Base-by-base conservation (phyloP, 257 asterid species). In the Lithospermum erythrorhizon region DNA sequence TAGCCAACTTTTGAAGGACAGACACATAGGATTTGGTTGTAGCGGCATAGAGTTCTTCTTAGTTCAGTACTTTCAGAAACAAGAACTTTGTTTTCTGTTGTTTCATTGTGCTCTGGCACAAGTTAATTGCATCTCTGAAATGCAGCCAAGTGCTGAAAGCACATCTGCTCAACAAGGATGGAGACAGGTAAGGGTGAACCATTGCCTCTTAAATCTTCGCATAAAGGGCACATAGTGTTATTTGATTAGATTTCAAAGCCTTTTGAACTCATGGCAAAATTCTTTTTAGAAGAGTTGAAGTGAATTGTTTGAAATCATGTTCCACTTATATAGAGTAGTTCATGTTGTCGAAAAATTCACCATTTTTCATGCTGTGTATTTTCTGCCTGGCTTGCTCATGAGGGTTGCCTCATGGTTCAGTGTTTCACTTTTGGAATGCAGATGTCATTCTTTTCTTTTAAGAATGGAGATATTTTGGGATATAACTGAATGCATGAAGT, bases 181-280 rank as follows among this genome's bases (percentile, higher is more conserved):
- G 98, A 84, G 97, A 66, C 98, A 93, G 97, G 98, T 93, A 85
- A 69, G n/a, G n/a, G n/a, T n/a, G n/a, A n/a, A n/a, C n/a, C n/a
- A 20, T 47, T 52, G 20, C 32, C 24, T 57, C 20, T 58, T 58
- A 20, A 58, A 37, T 60, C 29, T 10, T 19, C 5, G 9, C 14
- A 54, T 49, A 48, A 9, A 22, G 53, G 53, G 14, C n/a, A 19
- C 53, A 55, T 32, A 49, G 53, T 53, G 16, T 10, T 37, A 45
- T 29, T 5, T 52, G 58, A 20, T 6, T 54, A 0, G 24, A 45
- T 22, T 54, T 64, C 3, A 9, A 37, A 13, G 16, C 49, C 49
- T 41, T 41, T 41, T 14, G 49, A 13, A 41, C 48, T 37, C 9
- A 15, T 0, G 13, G 49, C 9, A 1, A 41, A 11, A 13, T 41